Base-by-base conservation (phyloP, 78 protist genomes). In the Cavenderia fasciculata region DNA sequence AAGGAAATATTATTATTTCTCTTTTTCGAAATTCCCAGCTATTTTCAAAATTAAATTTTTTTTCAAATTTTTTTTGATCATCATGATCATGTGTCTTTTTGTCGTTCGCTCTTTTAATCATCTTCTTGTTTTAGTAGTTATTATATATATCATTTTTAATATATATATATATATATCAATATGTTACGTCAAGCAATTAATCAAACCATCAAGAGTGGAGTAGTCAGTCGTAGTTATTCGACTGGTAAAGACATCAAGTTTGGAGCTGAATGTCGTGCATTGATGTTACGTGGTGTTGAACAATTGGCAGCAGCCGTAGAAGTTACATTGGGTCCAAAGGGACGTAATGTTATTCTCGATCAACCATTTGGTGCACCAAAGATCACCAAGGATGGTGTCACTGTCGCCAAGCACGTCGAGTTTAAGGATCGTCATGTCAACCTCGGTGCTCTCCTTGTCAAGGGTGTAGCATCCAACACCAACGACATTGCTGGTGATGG, bases 331-430 rank as follows among this genome's bases (percentile, higher is more conserved):
- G 99, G 99, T 0, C 99, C 99, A 78, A 98, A 96, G 95, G 99
- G 99, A 33, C 96, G 99, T 79, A 99, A 98, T 49, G 99, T 98
- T 12, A 77, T 97, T 31, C 51, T 99, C 12, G 99, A 98, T 69
- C 99, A 98, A 85, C 27, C 96, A 56, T 99, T 66, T 74, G 99
- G 99, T 40, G 68, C 96, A 11, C 99, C 99, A 38, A 95, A 97
- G 92, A 99, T 99, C 98, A 99, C 99, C 82, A 99, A 99, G 97
- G 99, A 99, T 69, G 99, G 99, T 84, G 99, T 99, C 69, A 98
- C 99, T 7, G 99, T 99, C 4, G 99, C 99, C 69, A 98, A 97
- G 96, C 65, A 78, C 74, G 92, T 99, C 62, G 99, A 99, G 78
- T 96, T 99, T 86, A 33, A 49, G 59, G 97, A 98, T 92, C 70